phyloP scores from a whole-genome alignment of 169 alveolate species.

The Plasmodium blacklocki region DNA sequence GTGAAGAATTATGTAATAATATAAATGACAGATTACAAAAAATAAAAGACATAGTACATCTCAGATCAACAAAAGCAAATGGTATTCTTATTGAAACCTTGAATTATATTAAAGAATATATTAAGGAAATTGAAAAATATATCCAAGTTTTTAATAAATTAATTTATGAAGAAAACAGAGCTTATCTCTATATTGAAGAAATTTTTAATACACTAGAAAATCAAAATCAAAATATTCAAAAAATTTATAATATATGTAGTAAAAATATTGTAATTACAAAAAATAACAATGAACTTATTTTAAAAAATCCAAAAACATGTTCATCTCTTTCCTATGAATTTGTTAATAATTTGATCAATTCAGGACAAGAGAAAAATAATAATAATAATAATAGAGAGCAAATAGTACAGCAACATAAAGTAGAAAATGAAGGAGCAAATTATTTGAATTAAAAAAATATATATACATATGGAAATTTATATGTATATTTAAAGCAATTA shows the following conservation, averaged over 20 bases:
- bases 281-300: slow-evolving; percentile 65
- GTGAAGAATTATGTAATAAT: slow-evolving; percentile 73
- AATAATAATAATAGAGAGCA: slow-evolving; percentile 1
- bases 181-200: slow-evolving; percentile 41
- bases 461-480: no score
- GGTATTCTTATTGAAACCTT: slow-evolving; percentile 60
- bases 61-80: slow-evolving; percentile 69
- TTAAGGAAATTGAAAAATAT: slow-evolving; percentile 74
- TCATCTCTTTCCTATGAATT: slow-evolving; percentile 51
- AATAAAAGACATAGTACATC: slow-evolving; percentile 70
- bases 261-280: slow-evolving; percentile 74
- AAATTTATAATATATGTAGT: slow-evolving; percentile 66
- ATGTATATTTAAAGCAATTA: no score
- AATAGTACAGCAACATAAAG: slow-evolving; percentile 2
- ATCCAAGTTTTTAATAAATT: slow-evolving; percentile 54
- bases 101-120: slow-evolving; percentile 54
- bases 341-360: slow-evolving; percentile 35
- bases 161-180: slow-evolving; percentile 60
- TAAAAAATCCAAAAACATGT: slow-evolving; percentile 59
- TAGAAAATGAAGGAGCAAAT: not conserved
- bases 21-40: slow-evolving; percentile 66
- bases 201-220: slow-evolving; percentile 25
- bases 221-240: slow-evolving; percentile 67
- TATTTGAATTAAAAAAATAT: slow-evolving; percentile 1
- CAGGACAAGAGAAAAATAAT: slow-evolving; percentile 31